A percentile compares a stretch with the other conserved stretches of the same genome.
Evolutionary conservation across 2,329 filamentous ascomycete species (phyloP).

Genomic region (Fusarium sp.): DNA sequence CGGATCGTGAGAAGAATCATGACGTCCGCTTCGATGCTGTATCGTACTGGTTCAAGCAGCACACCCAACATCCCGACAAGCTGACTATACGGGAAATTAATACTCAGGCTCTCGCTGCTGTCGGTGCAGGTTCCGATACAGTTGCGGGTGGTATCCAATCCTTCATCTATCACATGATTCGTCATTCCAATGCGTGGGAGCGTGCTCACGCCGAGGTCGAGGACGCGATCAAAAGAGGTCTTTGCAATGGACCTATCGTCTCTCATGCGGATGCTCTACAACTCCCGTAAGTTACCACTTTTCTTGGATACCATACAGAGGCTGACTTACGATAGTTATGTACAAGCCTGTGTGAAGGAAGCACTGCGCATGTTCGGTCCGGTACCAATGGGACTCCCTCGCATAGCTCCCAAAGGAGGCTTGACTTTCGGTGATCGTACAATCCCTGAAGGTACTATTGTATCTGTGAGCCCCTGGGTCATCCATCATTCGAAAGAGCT

Average conservation of each 20-base stretch:
- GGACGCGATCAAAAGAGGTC: conserved; percentile 5
- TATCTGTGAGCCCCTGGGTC: conserved; percentile 41
- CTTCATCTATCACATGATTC: conserved; percentile 32
- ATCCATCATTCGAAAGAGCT: conserved; percentile 52
- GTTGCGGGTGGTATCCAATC: conserved; percentile 27
- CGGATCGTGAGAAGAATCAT: conserved; percentile 42
- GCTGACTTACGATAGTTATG: neutral
- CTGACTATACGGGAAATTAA: conserved; percentile 32
- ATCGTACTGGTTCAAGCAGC: conserved; percentile 47
- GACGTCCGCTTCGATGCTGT: conserved; percentile 46
- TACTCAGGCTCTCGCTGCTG: conserved; percentile 13
- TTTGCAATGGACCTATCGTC: conserved; percentile 15
- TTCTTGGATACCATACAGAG: accelerated
- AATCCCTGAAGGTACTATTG: conserved; percentile 52
- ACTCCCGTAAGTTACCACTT: conserved; percentile 45
- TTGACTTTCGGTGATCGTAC: conserved; percentile 47
- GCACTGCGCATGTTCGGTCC: conserved; percentile 57
- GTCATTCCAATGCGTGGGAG: conserved; percentile 17
- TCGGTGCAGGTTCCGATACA: conserved; percentile 28
- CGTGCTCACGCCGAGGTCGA: conserved; percentile 21
- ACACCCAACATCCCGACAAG: conserved; percentile 30
- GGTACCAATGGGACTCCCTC: conserved; percentile 36
- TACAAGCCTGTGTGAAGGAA: conserved; percentile 59
- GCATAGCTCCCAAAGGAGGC: conserved; percentile 53
- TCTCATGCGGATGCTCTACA: conserved; percentile 46